Conservation (phyloP, 768 basidiomycete species). For the Psilocybe tampanensis region DNA sequence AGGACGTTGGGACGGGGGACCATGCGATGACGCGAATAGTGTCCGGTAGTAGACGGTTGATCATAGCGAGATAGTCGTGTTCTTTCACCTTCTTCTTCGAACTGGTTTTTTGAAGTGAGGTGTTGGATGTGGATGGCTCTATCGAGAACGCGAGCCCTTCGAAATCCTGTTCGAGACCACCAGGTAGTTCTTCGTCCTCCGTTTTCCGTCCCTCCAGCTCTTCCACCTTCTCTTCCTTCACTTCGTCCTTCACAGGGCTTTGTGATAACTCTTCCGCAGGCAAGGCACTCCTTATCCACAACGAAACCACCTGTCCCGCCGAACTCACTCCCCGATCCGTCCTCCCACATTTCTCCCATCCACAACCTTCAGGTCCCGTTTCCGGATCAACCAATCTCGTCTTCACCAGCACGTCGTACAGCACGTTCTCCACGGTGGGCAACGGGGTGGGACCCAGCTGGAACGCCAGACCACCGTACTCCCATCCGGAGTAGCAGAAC, state of each 20-base stretch:
- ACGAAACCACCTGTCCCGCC: conserved; percentile 88
- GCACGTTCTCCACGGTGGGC: conserved; percentile 88
- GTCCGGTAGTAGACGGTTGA: conserved; percentile 87
- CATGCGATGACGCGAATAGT: conserved; percentile 92
- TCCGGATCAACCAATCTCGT: conserved; percentile 76
- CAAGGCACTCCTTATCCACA: conserved; percentile 84
- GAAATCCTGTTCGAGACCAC: conserved; percentile 39
- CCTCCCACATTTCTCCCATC: conserved; percentile 89
- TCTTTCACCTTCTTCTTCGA: conserved; percentile 38
- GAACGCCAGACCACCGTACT: conserved; percentile 88
- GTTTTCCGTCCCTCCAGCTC: too few relatives aligned
- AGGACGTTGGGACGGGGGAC: conserved; percentile 80
- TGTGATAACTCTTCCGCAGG: conserved; percentile 23
- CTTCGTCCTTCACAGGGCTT: conserved; percentile 12
- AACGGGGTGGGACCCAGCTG: conserved; percentile 72
- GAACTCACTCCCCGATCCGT: conserved; percentile 96
- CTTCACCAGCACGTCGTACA: conserved; percentile 80
- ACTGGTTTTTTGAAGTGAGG: conserved; percentile 17
- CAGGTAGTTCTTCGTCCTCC: conserved; percentile 14
- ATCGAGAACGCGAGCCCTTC: conserved; percentile 34
- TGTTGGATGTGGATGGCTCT: conserved; percentile 16
- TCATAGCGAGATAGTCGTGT: conserved; percentile 73
- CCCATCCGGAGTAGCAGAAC: conserved; percentile 91
- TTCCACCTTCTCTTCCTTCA: conserved; percentile 3
- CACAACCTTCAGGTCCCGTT: conserved; percentile 81